Percentiles rank a stretch among this genome's conserved stretches.
These are phyloP conservation scores for Pterocarpus macrocarpus DNA, from an alignment of 306 rosid species.

Conservation along the genomic window DNA sequence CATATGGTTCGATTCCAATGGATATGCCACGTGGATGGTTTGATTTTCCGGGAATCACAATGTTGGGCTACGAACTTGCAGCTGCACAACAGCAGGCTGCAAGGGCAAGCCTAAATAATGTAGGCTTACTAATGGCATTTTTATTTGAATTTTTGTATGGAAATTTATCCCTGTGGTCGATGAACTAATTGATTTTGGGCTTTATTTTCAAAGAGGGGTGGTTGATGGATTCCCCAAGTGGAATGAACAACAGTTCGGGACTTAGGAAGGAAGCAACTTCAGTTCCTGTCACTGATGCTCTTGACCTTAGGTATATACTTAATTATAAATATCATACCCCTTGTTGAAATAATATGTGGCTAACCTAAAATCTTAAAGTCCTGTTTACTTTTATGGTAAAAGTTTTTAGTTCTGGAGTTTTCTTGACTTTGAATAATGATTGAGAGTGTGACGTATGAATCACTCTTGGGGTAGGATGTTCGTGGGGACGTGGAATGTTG, in stretches of 20 bases:
- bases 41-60: neutral
- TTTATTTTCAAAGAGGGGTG: slow-evolving; percentile 52
- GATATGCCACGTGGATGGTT: slow-evolving; percentile 57
- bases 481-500: slow-evolving; percentile 98
- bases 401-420: neutral
- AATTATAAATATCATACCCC: slow-evolving; percentile 15
- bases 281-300: slow-evolving; percentile 41
- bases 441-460: neutral
- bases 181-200: slow-evolving; percentile 26
- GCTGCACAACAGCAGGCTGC: neutral
- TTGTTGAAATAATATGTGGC: slow-evolving; percentile 37
- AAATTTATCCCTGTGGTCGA: no score
- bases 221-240: slow-evolving; percentile 53
- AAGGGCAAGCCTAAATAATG: neutral
- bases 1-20: neutral
- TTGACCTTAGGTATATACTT: slow-evolving; percentile 61
- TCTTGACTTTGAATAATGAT: slow-evolving; percentile 32
- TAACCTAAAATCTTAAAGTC: neutral
- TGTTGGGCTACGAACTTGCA: neutral
- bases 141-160: neutral
- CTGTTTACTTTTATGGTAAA: neutral
- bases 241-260: slow-evolving; percentile 32
- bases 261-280: slow-evolving; percentile 42
- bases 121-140: neutral
- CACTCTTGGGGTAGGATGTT: slow-evolving; percentile 62